phyloP scores from a whole-genome alignment of 352 stramenopile species.

The Achlya hypogyna region DNA sequence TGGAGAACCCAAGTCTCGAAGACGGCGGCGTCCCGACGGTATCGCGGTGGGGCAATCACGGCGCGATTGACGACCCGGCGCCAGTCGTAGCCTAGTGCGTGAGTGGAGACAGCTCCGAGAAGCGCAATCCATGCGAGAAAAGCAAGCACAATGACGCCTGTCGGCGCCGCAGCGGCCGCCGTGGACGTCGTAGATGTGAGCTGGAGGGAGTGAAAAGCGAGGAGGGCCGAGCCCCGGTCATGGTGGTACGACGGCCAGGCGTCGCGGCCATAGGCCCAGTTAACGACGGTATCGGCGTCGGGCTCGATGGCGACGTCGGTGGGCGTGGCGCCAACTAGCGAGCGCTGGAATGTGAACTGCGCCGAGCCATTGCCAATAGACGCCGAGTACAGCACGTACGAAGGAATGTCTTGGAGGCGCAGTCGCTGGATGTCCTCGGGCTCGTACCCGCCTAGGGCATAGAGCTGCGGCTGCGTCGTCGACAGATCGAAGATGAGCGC shows the following conservation, averaged over 20 bases:
- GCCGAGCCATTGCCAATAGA: not conserved
- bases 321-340: slow-evolving; percentile 40
- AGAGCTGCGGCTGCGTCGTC: not conserved
- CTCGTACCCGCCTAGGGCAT: not conserved
- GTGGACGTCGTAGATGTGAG: slow-evolving; percentile 30
- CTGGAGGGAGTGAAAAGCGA: not conserved
- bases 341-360: slow-evolving; percentile 10
- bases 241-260: slow-evolving; percentile 11
- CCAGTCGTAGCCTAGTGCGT: not conserved
- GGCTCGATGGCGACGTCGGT: slow-evolving; percentile 5
- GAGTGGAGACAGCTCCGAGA: not conserved
- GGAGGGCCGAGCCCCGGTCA: not conserved
- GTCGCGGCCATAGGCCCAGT: slow-evolving; percentile 6
- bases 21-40: slow-evolving; percentile 33
- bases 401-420: not conserved
- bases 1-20: slow-evolving; percentile 38
- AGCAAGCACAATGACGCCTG: slow-evolving; percentile 15
- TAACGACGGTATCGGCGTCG: not conserved
- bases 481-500: not conserved
- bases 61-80: slow-evolving; percentile 32
- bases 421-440: not conserved
- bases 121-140: not conserved
- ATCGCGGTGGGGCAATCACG: slow-evolving; percentile 35
- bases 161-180: slow-evolving; percentile 29
- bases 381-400: not conserved